Evolutionary conservation across 2,329 filamentous ascomycete genomes (phyloP), one percentile per base, ranked within the genome.

Genomic region (Penicillium concentricum): DNA sequence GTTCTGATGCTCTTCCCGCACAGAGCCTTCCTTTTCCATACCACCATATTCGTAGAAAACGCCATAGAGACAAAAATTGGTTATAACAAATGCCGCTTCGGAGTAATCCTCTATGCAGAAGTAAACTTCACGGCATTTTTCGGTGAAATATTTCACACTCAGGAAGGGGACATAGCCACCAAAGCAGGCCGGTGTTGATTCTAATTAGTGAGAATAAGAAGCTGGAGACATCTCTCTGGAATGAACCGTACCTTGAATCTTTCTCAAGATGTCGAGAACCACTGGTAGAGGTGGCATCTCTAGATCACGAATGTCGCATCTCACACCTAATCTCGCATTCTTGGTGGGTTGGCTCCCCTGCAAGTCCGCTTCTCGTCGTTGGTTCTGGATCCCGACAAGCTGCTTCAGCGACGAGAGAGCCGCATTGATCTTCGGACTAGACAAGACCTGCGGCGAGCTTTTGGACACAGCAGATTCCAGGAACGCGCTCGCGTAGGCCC

Each of bases 401-500:
- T 75, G 71, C 32, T 71, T 74, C 41, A 76, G 58, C 4, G 73
- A 70, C 1, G 73, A 69, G 5, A 77, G 65, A 15, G 75, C 75
- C 16, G 72, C 71, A 16, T 62, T 68, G 54, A 77, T 75, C 41
- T 74, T 74, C 4, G 74, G 73, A 10, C 68, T 74, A 13, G 72
- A 72, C 37, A 70, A 26, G 16, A 67, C 64, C 47, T 72, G 69
- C 13, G 70, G 65, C 5, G 71, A 70, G 37, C 69, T 71, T 32
- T 67, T 64, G 39, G 74, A 71, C 63, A 69, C 76, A 49, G 67
- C 76, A 53, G 64, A 78, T 69, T 67, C 80, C 57, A 72, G 77
- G 57, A 72, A 78, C 62, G 64, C 71, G 61, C 67, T 79, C 6
- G 75, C 79, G 65, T 80, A 78, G 4, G 74, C 76, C 0, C 79